Percentiles rank a stretch among this genome's conserved stretches.
Evolutionary conservation across 805 yeast species (phyloP).

Genomic region (Wickerhamomyces alni): DNA sequence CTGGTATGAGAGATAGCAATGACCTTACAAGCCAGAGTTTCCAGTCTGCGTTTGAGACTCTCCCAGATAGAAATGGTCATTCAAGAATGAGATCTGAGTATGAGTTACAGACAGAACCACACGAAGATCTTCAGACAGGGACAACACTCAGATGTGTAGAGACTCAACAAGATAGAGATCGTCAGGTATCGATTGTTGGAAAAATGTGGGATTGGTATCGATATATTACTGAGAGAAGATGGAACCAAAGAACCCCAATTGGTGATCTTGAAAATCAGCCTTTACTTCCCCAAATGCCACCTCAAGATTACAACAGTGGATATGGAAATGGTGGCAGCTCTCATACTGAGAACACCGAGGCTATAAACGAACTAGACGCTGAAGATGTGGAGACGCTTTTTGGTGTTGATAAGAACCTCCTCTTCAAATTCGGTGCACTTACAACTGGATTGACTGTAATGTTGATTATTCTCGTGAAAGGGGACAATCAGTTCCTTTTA

Average conservation of each 20-base stretch:
- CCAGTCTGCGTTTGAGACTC: conserved; percentile 8
- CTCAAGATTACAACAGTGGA: background rate
- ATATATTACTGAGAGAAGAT: background rate
- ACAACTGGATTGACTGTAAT: conserved; percentile 4
- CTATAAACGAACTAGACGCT: background rate
- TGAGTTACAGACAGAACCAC: conserved; percentile 4
- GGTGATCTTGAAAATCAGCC: conserved; percentile 14
- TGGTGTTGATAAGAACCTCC: background rate
- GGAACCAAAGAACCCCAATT: background rate
- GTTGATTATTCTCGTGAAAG: conserved; percentile 8
- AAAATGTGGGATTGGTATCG: background rate
- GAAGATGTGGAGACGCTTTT: background rate
- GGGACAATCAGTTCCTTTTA: conserved; percentile 14
- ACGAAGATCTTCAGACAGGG: background rate
- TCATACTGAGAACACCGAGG: no score
- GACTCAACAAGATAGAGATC: no score
- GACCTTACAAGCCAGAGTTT: conserved; percentile 3
- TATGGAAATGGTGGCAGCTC: background rate
- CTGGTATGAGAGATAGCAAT: no score
- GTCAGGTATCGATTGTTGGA: background rate
- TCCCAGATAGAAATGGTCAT: background rate
- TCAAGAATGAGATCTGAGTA: conserved; percentile 1
- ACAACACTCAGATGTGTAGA: background rate
- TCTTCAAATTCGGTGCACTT: conserved; percentile 2
- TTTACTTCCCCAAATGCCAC: conserved; percentile 1